Evolutionary conservation across 805 yeast genomes (phyloP), one percentile per base, ranked within the genome.

Genomic region (Kregervanrija fluxuum): DNA sequence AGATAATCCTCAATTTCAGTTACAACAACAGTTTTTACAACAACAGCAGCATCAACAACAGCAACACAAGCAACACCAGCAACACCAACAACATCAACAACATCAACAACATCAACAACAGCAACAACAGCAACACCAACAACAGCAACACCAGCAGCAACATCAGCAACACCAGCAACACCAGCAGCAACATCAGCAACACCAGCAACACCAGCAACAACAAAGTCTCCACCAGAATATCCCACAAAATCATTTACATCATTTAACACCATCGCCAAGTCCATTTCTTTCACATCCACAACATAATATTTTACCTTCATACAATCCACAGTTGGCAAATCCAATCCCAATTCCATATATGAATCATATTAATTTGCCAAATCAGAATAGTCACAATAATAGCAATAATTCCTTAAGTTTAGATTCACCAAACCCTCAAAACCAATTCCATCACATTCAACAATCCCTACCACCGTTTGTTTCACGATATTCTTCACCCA

Each of bases 151-250:
- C 22, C 17, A 12, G 5, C 17, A 10, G 12, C 31, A 17, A 33
- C n/a, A 11, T n/a, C n/a, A n/a, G n/a, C 45, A 38, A 33, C 46
- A 41, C 16, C 45, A 12, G 33, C 41, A 32, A 16, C 15, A 32
- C 35, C 8, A 39, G 12, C 31, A 34, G 3, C 15, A 32, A 38
- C 8, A 39, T 12, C 31, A 34, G 3, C 15, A 32, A 38, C 8
- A 39, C 12, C 31, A 34, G 3, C 45, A 38, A 33, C 46, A 41
- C 16, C 45, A 12, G 33, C 41, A 32, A 8, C 43, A 15, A 13
- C 45, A 35, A 30, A 41, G 22, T 30, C 42, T 35, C n/a, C 46
- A 33, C 16, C 46, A 45, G 32, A 48, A 38, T 16, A 12, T 35
- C 14, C 37, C 14, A 14, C 15, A 14, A 9, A 35, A 11, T 14